Evolutionary conservation across 768 basidiomycete species (phyloP).

Genomic region (Amanita jacksonii): DNA sequence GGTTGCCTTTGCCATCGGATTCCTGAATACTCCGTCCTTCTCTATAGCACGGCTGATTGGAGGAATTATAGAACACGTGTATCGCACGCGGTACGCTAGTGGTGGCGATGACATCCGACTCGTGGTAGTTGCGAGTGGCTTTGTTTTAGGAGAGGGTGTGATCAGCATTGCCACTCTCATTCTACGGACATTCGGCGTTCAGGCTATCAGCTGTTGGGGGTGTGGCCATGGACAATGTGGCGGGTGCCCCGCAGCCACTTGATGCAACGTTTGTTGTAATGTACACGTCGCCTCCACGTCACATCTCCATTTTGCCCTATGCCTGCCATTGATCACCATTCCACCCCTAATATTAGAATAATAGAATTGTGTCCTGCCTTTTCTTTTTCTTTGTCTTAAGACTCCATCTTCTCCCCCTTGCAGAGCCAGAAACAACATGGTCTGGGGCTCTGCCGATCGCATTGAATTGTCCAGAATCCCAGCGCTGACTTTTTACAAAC

Average conservation of each 20-base stretch:
- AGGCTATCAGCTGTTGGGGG: constrained; percentile 77
- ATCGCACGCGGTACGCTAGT: constrained; percentile 42
- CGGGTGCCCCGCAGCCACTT: constrained; percentile 40
- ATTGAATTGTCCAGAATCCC: constrained; percentile 64
- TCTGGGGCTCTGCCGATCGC: constrained; percentile 26
- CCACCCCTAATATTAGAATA: too few relatives aligned
- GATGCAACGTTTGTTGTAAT: constrained; percentile 6
- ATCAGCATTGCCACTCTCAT: constrained; percentile 73
- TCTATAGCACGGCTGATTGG: constrained; percentile 87
- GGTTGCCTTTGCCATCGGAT: constrained; percentile 91
- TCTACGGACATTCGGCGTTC: constrained; percentile 66
- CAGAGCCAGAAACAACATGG: constrained; percentile 34
- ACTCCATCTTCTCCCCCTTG: neutral
- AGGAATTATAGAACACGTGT: constrained; percentile 70
- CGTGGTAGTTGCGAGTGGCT: constrained; percentile 88
- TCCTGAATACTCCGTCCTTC: constrained; percentile 93
- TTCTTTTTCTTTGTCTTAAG: neutral
- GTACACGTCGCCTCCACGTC: constrained; percentile 19
- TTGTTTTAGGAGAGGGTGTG: constrained; percentile 92
- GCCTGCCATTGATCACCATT: constrained; percentile 4
- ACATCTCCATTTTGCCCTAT: constrained; percentile 8
- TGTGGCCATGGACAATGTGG: constrained; percentile 70
- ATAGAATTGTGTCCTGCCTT: neutral
- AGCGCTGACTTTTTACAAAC: constrained; percentile 72
- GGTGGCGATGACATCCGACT: constrained; percentile 57